These are phyloP conservation scores for Backusella westeae DNA, from an alignment of 192 early-diverging fungal species.

Conservation along the genomic window DNA sequence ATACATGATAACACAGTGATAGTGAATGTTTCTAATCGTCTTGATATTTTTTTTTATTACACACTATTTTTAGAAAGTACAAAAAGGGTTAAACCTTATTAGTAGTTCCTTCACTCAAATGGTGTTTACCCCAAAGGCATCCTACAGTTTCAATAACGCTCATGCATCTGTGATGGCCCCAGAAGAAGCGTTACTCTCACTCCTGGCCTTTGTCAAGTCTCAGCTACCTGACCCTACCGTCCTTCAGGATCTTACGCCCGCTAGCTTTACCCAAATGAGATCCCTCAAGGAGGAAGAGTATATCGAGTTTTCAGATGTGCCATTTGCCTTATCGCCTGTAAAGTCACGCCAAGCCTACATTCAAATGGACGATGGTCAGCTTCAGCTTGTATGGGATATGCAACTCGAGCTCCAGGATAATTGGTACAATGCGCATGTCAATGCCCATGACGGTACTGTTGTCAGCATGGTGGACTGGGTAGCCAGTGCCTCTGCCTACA, in stretches of 20 bases:
- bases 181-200: slow-evolving; percentile 61
- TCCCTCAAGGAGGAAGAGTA: slow-evolving; percentile 40
- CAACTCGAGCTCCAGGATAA: slow-evolving; percentile 74
- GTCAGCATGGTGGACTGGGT: slow-evolving; percentile 87
- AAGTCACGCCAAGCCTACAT: slow-evolving; percentile 64
- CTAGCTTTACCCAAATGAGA: slow-evolving; percentile 23
- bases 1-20: not conserved
- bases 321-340: slow-evolving; percentile 51
- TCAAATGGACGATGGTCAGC: slow-evolving; percentile 48
- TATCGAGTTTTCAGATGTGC: slow-evolving; percentile 41
- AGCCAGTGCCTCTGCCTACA: slow-evolving; percentile 64
- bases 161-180: slow-evolving; percentile 43
- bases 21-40: not conserved
- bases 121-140: not conserved
- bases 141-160: slow-evolving; percentile 4
- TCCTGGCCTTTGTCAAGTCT: slow-evolving; percentile 57
- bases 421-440: slow-evolving; percentile 76
- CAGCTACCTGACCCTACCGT: slow-evolving; percentile 40
- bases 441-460: slow-evolving; percentile 58
- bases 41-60: not conserved
- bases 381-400: slow-evolving; percentile 81
- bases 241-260: not conserved
- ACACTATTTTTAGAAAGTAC: not conserved
- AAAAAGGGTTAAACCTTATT: not conserved
- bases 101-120: not conserved